These are phyloP conservation scores for Meyerozyma athensensis DNA, from an alignment of 1,139 yeast genomes.

Conservation along the genomic window DNA sequence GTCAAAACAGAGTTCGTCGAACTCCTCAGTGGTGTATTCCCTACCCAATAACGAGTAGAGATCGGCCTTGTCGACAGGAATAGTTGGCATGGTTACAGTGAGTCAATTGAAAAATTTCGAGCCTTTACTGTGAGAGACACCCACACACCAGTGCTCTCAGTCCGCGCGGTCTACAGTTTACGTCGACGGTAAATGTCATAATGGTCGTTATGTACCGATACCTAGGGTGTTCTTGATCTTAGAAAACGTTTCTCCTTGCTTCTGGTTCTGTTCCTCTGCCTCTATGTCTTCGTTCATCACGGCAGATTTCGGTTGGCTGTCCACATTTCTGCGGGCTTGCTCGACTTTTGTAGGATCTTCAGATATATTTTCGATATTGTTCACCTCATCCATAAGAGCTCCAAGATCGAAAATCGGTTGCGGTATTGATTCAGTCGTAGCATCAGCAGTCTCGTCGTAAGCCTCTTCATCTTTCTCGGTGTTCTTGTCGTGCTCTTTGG, in stretches of 20 bases:
- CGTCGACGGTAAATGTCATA: slow-evolving; percentile 3
- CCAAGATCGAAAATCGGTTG: slow-evolving; percentile 39
- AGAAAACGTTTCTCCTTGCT: background rate
- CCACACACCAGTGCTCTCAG: background rate
- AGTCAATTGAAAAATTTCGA: slow-evolving; percentile 1
- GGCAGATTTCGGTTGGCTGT: slow-evolving; percentile 6
- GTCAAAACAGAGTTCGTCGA: slow-evolving; percentile 95
- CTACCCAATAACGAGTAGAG: slow-evolving; percentile 78
- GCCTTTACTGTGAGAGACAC: background rate
- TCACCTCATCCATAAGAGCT: slow-evolving; percentile 43
- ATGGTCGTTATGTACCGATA: background rate
- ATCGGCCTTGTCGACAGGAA: slow-evolving; percentile 91
- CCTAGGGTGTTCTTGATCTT: slow-evolving; percentile 2
- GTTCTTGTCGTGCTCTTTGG: slow-evolving; percentile 4
- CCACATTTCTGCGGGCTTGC: slow-evolving; percentile 15
- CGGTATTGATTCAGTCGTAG: background rate
- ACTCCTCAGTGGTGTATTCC: slow-evolving; percentile 81
- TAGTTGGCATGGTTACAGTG: slow-evolving; percentile 73
- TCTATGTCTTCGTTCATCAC: slow-evolving; percentile 20
- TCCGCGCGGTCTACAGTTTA: background rate
- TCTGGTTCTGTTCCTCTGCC: background rate
- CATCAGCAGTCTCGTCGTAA: slow-evolving; percentile 6
- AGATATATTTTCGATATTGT: slow-evolving; percentile 30
- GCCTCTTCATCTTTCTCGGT: slow-evolving; percentile 4
- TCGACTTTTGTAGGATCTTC: slow-evolving; percentile 15